Evolutionary conservation across 2,329 filamentous ascomycete genomes (phyloP).

Genomic region (Sordariomycetes sp.): DNA sequence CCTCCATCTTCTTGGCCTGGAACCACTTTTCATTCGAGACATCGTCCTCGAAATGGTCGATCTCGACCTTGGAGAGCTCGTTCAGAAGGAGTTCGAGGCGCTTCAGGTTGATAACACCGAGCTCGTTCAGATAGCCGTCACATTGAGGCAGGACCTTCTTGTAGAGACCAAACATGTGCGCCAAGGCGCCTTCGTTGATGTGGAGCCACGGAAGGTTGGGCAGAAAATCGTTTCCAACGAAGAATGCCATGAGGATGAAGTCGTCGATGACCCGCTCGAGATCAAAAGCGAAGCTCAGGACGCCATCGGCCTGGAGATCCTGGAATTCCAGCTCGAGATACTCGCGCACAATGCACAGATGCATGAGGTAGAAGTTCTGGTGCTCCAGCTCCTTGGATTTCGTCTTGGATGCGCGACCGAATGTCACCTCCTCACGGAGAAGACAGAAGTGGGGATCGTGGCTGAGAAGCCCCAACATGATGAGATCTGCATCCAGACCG

Average conservation of each 20-base stretch:
- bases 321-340: slow-evolving; percentile 96
- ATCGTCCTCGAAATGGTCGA: slow-evolving; percentile 85
- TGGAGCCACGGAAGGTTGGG: slow-evolving; percentile 92
- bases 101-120: slow-evolving; percentile 78
- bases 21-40: slow-evolving; percentile 85
- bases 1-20: slow-evolving; percentile 67
- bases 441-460: slow-evolving; percentile 98
- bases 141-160: slow-evolving; percentile 78
- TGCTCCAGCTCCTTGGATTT: slow-evolving; percentile 96
- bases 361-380: slow-evolving; percentile 96
- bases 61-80: slow-evolving; percentile 78
- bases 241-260: slow-evolving; percentile 99
- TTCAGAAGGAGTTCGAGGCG: slow-evolving; percentile 67
- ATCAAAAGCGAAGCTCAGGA: slow-evolving; percentile 68
- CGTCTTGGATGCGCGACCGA: slow-evolving; percentile 73
- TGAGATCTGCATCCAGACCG: slow-evolving; percentile 91
- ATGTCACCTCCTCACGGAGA: slow-evolving; percentile 93
- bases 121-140: slow-evolving; percentile 92
- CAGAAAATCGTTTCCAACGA: slow-evolving; percentile 97
- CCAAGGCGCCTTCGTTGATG: slow-evolving; percentile 94
- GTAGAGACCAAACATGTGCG: slow-evolving; percentile 95
- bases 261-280: slow-evolving; percentile 97
- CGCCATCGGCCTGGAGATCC: slow-evolving; percentile 64
- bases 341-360: slow-evolving; percentile 93
- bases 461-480: slow-evolving; percentile 94